phyloP scores from a whole-genome alignment of 2,329 filamentous ascomycete species.

The Penicillium corylophilum region DNA sequence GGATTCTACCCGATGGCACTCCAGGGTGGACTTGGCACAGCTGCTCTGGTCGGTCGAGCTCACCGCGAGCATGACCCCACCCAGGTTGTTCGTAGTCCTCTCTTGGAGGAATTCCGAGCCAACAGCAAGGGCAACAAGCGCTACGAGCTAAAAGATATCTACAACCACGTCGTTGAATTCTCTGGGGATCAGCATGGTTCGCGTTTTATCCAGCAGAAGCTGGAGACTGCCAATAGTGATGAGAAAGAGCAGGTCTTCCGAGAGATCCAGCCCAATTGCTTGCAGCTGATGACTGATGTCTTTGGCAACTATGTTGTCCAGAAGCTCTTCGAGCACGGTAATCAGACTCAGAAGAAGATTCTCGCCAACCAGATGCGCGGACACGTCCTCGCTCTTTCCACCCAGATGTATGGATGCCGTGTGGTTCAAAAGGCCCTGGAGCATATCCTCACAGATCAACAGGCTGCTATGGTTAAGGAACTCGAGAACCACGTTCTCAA shows the following conservation, averaged over 20 bases:
- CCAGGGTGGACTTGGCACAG: constrained; percentile 29
- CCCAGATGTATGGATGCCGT: constrained; percentile 89
- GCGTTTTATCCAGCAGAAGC: constrained; percentile 89
- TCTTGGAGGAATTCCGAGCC: constrained; percentile 76
- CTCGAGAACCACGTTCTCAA: constrained; percentile 72
- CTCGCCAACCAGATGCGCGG: constrained; percentile 85
- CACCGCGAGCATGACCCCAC: constrained; percentile 59
- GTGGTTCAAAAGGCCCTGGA: constrained; percentile 97
- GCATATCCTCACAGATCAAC: constrained; percentile 87
- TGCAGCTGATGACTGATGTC: constrained; percentile 91
- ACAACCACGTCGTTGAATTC: constrained; percentile 85
- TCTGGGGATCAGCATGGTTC: constrained; percentile 95
- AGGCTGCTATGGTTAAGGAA: constrained; percentile 79
- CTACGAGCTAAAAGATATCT: constrained; percentile 87
- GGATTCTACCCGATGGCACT: constrained; percentile 39
- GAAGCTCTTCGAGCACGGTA: constrained; percentile 95
- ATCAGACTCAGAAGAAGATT: constrained; percentile 86
- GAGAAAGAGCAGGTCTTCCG: constrained; percentile 89
- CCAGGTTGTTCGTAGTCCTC: constrained; percentile 64
- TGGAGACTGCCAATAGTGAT: constrained; percentile 90
- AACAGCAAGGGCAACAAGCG: constrained; percentile 70
- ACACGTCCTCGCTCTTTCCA: constrained; percentile 74
- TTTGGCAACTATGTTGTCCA: constrained; percentile 99
- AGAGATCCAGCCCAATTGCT: constrained; percentile 78
- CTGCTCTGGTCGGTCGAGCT: constrained; percentile 41